Evolutionary conservation across 1,284 basidiomycete genomes (phyloP).

Genomic region (Ceratobasidium sp.): DNA sequence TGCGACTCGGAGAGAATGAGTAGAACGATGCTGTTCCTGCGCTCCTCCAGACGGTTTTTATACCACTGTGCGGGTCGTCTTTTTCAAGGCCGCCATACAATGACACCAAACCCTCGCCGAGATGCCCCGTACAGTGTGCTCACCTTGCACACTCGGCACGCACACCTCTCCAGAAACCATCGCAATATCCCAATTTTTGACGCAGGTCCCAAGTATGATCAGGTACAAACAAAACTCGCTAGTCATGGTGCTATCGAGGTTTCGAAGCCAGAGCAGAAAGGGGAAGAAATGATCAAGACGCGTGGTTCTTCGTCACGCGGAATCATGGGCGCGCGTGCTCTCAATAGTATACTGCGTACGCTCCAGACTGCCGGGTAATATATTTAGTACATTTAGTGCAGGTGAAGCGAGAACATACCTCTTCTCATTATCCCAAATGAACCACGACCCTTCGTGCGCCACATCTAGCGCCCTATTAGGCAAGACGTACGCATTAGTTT

Average conservation of each 20-base stretch:
- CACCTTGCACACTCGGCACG: neutral
- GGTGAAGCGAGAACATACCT: no score
- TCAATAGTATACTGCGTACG: no score
- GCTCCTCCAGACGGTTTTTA: neutral
- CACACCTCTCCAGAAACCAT: conserved; percentile 1
- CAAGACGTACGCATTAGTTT: no score
- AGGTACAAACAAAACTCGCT: neutral
- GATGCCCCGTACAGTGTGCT: neutral
- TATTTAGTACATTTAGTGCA: no score
- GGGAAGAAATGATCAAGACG: neutral
- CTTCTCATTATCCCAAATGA: no score
- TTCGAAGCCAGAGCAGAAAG: neutral
- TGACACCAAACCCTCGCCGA: conserved; percentile 9
- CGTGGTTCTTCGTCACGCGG: conserved; percentile 1
- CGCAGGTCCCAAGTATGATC: neutral
- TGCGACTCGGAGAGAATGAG: neutral
- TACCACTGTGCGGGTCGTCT: no score
- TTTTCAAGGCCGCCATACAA: no score
- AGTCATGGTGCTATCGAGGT: conserved; percentile 1
- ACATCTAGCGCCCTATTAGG: no score
- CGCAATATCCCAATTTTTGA: neutral
- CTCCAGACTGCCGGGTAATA: no score
- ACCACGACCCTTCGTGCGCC: no score
- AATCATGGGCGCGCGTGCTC: no score
- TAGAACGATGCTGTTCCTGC: conserved; percentile 1